Base-by-base conservation (phyloP, 2,329 filamentous ascomycete species). In the Trichoderma sp. region DNA sequence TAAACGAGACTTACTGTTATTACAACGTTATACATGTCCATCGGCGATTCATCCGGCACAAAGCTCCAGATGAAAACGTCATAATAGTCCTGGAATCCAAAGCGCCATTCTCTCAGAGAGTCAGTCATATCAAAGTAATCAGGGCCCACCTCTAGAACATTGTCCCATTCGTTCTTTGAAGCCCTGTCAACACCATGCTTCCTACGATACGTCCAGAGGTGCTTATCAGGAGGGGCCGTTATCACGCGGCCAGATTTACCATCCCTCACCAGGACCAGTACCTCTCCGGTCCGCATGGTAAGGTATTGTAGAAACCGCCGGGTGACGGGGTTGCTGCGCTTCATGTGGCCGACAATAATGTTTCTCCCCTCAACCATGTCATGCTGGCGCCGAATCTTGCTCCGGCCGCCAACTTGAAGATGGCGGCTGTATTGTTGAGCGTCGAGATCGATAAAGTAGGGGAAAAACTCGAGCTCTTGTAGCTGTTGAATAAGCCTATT, bases 1-100 rank as follows among this genome's bases (percentile, higher is more conserved):
- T 5, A 21, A 3, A 3, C 3, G 0, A 4, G 5, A 65, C 69
- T 5, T 58, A 74, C 75, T 21, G 66, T 58, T 3, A 75, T 59
- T 0, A 73, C 51, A 1, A 65, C 51, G 43, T 76, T 76, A 37
- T 74, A 77, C 32, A 72, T 54, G 0, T 68, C 55, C 28, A 71
- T 66, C 0, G 59, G 46, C 1, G 69, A 24, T 3, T 75, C 61
- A 3, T 71, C 66, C 14, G 76, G 75, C 0, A 70, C 71, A 66
- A 77, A 75, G 28, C 75, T 73, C 74, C 75, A 77, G 34, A 77
- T 73, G 26, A 70, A 76, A 24, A 77, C 68, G 49, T 77, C 75
- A 24, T 76, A 76, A 30, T 75, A 76, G 54, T 77, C 75, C 2
- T 74, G 49, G 32, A 77, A 77, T 2, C 72, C 70, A 49, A 76